These are phyloP conservation scores for Podila minutissima DNA, from an alignment of 192 early-diverging fungal species.

Conservation along the genomic window DNA sequence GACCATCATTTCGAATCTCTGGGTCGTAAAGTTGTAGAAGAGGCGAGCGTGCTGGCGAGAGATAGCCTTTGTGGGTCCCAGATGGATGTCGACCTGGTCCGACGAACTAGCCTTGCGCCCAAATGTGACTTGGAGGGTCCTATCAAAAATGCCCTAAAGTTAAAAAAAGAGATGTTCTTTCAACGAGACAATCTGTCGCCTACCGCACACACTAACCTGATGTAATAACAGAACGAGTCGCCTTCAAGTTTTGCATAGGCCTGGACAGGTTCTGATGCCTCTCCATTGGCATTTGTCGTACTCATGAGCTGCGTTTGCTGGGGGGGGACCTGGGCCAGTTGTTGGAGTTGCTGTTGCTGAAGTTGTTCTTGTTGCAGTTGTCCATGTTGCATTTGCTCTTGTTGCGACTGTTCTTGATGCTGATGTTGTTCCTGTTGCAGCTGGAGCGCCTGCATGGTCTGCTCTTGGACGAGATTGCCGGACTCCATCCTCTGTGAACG, in stretches of 20 bases:
- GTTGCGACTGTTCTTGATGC: neutral
- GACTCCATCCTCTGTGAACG: neutral
- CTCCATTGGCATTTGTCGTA: conserved; percentile 3
- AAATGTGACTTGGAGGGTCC: conserved; percentile 79
- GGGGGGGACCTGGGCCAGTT: conserved; percentile 7
- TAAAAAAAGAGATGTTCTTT: neutral
- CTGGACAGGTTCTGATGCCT: conserved; percentile 68
- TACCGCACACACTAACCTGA: conserved; percentile 42
- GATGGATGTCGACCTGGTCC: conserved; percentile 83
- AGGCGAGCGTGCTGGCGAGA: conserved; percentile 88
- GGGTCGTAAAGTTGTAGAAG: conserved; percentile 81
- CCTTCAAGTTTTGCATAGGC: conserved; percentile 94
- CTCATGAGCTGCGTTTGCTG: conserved; percentile 3
- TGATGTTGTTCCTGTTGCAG: conserved; percentile 4
- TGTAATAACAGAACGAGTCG: conserved; percentile 83
- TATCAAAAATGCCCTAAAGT: neutral
- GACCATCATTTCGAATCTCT: conserved; percentile 86
- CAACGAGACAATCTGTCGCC: neutral
- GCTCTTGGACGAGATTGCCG: conserved; percentile 8
- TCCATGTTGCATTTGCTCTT: neutral
- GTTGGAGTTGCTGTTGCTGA: conserved; percentile 7
- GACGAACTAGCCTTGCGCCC: conserved; percentile 72
- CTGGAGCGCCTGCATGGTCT: conserved; percentile 2
- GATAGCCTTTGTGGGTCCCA: conserved; percentile 85
- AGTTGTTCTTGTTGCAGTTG: conserved; percentile 11